Conservation (phyloP, 2,329 filamentous ascomycete species). For the Clonostachys byssicola region DNA sequence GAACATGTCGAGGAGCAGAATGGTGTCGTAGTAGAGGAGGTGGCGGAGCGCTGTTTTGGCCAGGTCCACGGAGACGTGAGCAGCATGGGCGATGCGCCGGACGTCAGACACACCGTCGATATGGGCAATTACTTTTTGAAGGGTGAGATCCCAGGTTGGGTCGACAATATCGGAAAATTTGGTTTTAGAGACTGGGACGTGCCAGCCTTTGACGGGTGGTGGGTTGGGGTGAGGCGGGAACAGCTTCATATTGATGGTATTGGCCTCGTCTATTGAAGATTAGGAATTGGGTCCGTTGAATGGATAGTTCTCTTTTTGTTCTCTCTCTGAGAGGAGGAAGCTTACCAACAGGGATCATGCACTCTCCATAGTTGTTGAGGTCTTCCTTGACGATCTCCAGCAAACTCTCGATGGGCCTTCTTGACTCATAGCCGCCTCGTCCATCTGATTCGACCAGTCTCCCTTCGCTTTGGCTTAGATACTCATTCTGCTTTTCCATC, state of each 20-base stretch:
- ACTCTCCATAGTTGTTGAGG: slow-evolving; percentile 94
- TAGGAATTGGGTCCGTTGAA: neutral
- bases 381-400: slow-evolving; percentile 81
- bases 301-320: neutral
- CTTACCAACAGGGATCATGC: slow-evolving; percentile 93
- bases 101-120: slow-evolving; percentile 92
- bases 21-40: slow-evolving; percentile 87
- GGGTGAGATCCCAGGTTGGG: slow-evolving; percentile 70
- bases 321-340: slow-evolving; percentile 7
- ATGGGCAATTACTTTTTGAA: slow-evolving; percentile 74
- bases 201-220: slow-evolving; percentile 76
- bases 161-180: slow-evolving; percentile 61
- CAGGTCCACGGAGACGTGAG: slow-evolving; percentile 82
- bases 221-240: slow-evolving; percentile 80
- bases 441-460: slow-evolving; percentile 7
- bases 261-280: slow-evolving; percentile 67
- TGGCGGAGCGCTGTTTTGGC: slow-evolving; percentile 85
- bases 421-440: slow-evolving; percentile 24
- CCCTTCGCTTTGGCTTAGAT: slow-evolving; percentile 62
- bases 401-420: slow-evolving; percentile 76
- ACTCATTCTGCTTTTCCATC: slow-evolving; percentile 87
- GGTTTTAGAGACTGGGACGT: slow-evolving; percentile 78
- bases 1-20: slow-evolving; percentile 90
- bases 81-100: slow-evolving; percentile 76
- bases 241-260: slow-evolving; percentile 94